Base-by-base conservation (phyloP, 177 flowering plant species). In the Vitis hybrid region DNA sequence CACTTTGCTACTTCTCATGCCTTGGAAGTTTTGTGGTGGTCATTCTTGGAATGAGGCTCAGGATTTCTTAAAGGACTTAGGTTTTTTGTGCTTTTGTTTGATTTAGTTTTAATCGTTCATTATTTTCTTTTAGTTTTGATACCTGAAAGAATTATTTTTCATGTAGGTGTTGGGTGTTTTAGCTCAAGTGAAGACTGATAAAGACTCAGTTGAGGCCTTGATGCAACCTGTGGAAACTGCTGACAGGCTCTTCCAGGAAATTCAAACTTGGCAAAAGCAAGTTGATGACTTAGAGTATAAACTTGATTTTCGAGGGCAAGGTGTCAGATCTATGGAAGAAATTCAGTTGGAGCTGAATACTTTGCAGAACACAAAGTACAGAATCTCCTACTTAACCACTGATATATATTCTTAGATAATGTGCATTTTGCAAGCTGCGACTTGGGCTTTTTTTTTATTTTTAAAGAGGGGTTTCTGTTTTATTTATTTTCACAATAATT, bases 121-220 rank as follows among this genome's bases (percentile, higher is more conserved):
- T 30, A 56, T 11, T 9, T 17, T 6, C 17, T 10, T 11, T 49
- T 64, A 11, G 5, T 59, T 23, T 26, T 60, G 49, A 51, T 30
- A 15, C 10, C 13, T 67, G 17, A 60, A 19, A 15, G 30, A 9
- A 56, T 48, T 58, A 10, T 66, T 59, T 30, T 79, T 79, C 75
- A 48, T 84, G 48, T 84, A 95, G 99, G 91, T 95, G 61, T 69
- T 91, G 40, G 93, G 93, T 81, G 83, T 93, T 73, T 73, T 90
- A 75, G 98, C 92, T 66, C 98, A 91, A 74, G 64, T 87, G 58
- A 89, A 88, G 80, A 78, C 91, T 70, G 99, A 95, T 68, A 93
- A 91, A 75, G 93, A 85, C 54, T 77, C 82, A 26, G 84, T 85
- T 65, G 94, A 93, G 73, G 80, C 70, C 70, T 79, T 93, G 81